A percentile compares a stretch with the other conserved stretches of the same genome.
These are phyloP conservation scores for Rhizoctonia solani DNA, from an alignment of 1,284 basidiomycete species.

Conservation along the genomic window DNA sequence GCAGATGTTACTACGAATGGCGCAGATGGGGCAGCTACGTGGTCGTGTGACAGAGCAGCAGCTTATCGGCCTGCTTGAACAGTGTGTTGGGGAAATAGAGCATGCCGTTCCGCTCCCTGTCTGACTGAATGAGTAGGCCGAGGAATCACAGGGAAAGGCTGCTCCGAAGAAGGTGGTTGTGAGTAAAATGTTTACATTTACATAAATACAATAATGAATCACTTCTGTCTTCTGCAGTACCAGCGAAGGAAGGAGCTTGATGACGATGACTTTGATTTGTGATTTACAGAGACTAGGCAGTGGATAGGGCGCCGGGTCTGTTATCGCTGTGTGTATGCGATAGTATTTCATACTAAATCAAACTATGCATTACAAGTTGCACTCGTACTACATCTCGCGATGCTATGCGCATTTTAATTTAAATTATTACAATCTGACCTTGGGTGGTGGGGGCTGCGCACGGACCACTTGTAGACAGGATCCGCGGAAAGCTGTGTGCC, in stretches of 20 bases:
- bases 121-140: slow-evolving; percentile 55
- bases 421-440: background rate
- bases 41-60: slow-evolving; percentile 86
- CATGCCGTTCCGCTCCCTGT: background rate
- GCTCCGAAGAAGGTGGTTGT: slow-evolving; percentile 66
- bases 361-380: background rate
- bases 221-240: slow-evolving; percentile 57
- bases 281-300: slow-evolving; percentile 50
- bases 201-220: slow-evolving; percentile 18
- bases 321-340: slow-evolving; percentile 1
- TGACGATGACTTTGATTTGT: slow-evolving; percentile 68
- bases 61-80: slow-evolving; percentile 89
- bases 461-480: background rate
- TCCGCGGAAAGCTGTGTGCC: slow-evolving; percentile 18
- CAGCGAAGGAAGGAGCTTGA: slow-evolving; percentile 67
- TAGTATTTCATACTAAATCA: background rate
- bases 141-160: slow-evolving; percentile 62
- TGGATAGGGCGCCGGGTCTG: background rate
- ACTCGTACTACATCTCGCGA: background rate
- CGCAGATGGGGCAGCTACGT: slow-evolving; percentile 87
- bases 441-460: slow-evolving; percentile 6
- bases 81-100: slow-evolving; percentile 56
- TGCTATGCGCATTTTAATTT: background rate
- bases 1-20: slow-evolving; percentile 85
- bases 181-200: slow-evolving; percentile 43